Base-by-base conservation (phyloP, 2,329 filamentous ascomycete species). In the Fusarium longipes region DNA sequence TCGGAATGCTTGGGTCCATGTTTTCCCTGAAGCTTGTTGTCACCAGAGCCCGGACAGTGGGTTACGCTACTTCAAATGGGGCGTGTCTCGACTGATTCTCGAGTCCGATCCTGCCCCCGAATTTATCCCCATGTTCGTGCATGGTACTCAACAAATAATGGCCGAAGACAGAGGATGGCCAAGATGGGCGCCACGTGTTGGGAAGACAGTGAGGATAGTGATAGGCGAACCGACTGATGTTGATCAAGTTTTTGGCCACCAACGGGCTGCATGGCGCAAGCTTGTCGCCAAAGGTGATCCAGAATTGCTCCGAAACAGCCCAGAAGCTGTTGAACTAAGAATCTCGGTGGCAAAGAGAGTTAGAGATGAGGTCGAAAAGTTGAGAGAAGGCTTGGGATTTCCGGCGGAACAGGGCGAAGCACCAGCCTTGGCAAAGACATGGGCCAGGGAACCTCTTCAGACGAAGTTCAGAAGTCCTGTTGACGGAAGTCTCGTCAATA, bases 1-100 rank as follows among this genome's bases (percentile, higher is more conserved):
- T 72, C 88, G 87, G 43, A 86, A 92, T 77, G 87, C 88, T 42
- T 99, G 96, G 96, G 83, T 99, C 6, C 96, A 99, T 78, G 91
- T 98, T 54, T 98, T 98, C 78, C 96, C 96, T 14, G 96, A 99
- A 80, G 96, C 93, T 45, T 93, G 92, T 78, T 93, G 97, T 43
- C 94, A 98, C 78, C 96, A 99, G 80, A 89, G 93, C 69, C 86
- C 91, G 2, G 82, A 89, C 39, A 88, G 89, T 72, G 88, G 90
- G 9, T 90, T 98, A 84, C 91, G 96, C 29, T 99, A 99, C 81
- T 98, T 98, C 87, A 97, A 97, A 82, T 99, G 96, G 96, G 96
- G 96, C 2, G 85, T 98, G 3, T 93, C 95, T 8, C 88, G 96
- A 3, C 84, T 98, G 58, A 96, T 99, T 58, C 87, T 99, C 44